These are phyloP conservation scores for Dimocarpus longan DNA, from an alignment of 345 rosid genomes.

Conservation along the genomic window DNA sequence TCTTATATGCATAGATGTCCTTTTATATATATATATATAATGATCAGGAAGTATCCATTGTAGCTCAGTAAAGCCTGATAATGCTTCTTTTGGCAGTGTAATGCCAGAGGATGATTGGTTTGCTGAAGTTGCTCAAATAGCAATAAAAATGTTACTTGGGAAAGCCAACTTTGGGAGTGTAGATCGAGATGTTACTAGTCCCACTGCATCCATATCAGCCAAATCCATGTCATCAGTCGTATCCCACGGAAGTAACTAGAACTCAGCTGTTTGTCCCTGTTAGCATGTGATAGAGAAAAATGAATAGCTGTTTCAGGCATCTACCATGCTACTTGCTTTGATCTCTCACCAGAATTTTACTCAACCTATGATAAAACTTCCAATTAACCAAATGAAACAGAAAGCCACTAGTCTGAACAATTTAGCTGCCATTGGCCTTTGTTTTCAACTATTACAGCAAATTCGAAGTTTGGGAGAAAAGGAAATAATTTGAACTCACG, in stretches of 20 bases:
- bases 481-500: too few relatives aligned
- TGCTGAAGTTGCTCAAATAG: constrained; percentile 88
- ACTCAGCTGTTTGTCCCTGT: constrained; percentile 14
- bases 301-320: not conserved
- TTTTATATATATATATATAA: not conserved
- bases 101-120: constrained; percentile 96
- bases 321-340: not conserved
- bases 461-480: too few relatives aligned
- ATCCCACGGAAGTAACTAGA: constrained; percentile 48
- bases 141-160: constrained; percentile 73
- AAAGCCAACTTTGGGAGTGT: constrained; percentile 52
- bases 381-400: not conserved
- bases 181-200: constrained; percentile 64
- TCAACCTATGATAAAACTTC: not conserved
- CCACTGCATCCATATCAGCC: constrained; percentile 45
- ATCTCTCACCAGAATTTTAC: not conserved
- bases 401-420: not conserved
- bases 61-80: not conserved
- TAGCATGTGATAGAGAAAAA: not conserved
- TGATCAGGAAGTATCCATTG: not conserved
- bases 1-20: not conserved
- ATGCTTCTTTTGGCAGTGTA: constrained; percentile 37
- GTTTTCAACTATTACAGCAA: too few relatives aligned
- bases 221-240: constrained; percentile 32
- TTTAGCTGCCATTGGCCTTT: too few relatives aligned